Percentiles rank a stretch among this genome's conserved stretches.
These are phyloP conservation scores for Rhytidiadelphus loreus DNA, from an alignment of 225 moss, liverwort and hornwort species.

Conservation along the genomic window DNA sequence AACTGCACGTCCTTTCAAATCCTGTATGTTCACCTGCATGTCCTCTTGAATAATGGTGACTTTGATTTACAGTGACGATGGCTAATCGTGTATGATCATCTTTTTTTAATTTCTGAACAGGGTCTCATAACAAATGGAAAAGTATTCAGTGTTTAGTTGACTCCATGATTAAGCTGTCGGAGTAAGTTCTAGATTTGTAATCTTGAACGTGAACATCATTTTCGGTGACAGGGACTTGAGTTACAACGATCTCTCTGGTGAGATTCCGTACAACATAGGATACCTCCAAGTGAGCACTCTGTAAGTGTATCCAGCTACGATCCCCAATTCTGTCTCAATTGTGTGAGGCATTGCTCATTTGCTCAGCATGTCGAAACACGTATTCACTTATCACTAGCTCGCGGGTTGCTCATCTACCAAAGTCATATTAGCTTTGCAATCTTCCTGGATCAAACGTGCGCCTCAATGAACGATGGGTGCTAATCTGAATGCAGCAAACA, in stretches of 20 bases:
- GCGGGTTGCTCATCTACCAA: background rate
- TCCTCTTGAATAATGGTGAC: background rate
- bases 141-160: background rate
- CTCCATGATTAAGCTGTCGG: background rate
- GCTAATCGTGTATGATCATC: background rate
- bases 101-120: background rate
- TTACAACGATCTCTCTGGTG: slow-evolving; percentile 39
- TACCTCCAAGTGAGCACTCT: slow-evolving; percentile 61
- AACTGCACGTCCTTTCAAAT: slow-evolving; percentile 57
- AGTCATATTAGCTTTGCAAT: background rate
- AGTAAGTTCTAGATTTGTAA: background rate
- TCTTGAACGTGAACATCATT: background rate
- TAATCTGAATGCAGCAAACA: background rate
- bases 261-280: slow-evolving; percentile 50
- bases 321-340: background rate
- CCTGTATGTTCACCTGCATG: slow-evolving; percentile 13
- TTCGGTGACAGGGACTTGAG: slow-evolving; percentile 33
- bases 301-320: slow-evolving; percentile 16
- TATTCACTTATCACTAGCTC: background rate
- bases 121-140: background rate
- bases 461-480: background rate
- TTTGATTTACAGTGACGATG: background rate
- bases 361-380: background rate
- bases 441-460: background rate
- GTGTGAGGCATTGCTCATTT: background rate